Percentiles rank a stretch among this genome's conserved stretches.
phyloP scores from a whole-genome alignment of 306 rosid genomes.

The Carpinus fangiana region DNA sequence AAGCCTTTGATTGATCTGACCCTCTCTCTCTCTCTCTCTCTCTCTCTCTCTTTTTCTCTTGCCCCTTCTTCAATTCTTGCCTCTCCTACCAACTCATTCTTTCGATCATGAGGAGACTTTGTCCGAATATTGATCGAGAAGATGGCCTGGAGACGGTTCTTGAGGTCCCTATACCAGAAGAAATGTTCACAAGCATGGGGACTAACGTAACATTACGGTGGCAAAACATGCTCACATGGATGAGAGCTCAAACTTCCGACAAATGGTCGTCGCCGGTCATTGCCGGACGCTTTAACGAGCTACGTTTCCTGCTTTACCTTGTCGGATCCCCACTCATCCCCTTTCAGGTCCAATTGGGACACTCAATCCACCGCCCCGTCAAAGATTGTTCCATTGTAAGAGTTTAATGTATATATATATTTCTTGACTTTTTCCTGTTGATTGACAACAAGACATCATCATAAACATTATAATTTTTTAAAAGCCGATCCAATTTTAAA shows the following conservation, averaged over 20 bases:
- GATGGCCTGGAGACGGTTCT: constrained; percentile 93
- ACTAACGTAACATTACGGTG: constrained; percentile 56
- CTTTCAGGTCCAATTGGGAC: constrained; percentile 87
- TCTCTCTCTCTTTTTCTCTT: background rate
- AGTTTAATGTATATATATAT: background rate
- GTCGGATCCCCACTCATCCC: constrained; percentile 97
- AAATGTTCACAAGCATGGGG: constrained; percentile 88
- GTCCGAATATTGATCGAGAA: constrained; percentile 79
- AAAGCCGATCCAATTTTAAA: background rate
- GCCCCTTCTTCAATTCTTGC: too few species aligned
- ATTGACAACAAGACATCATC: background rate
- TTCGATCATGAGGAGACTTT: constrained; percentile 64
- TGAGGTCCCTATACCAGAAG: constrained; percentile 92
- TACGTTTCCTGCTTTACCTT: constrained; percentile 78
- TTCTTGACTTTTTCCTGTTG: background rate
- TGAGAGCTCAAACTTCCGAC: constrained; percentile 81
- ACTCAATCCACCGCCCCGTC: constrained; percentile 75
- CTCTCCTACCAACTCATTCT: background rate
- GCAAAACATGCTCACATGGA: constrained; percentile 89
- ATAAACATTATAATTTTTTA: background rate
- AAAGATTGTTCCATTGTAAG: constrained; percentile 84
- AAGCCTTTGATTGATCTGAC: constrained; percentile 25
- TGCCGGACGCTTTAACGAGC: constrained; percentile 72
- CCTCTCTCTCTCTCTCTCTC: background rate
- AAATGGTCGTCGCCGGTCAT: constrained; percentile 63